Conservation (phyloP, 495 filamentous ascomycete species). For the Viridothelium virens region DNA sequence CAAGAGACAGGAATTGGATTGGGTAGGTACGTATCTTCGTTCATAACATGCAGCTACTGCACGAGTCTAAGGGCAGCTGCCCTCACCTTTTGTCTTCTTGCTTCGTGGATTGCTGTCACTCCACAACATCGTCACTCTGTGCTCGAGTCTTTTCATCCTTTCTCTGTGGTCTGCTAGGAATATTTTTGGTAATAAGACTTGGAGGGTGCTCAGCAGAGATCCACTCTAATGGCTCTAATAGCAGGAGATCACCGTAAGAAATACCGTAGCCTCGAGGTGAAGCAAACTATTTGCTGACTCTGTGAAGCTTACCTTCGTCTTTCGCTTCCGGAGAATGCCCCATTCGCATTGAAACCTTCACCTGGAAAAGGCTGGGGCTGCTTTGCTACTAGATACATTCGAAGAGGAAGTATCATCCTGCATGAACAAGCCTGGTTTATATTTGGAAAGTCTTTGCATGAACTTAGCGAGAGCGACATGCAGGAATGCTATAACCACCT, state of each 20-base stretch:
- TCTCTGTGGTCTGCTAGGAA: too few relatives aligned
- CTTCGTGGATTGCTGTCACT: too few relatives aligned
- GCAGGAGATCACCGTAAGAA: not conserved
- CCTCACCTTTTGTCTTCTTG: too few relatives aligned
- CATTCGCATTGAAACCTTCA: not conserved
- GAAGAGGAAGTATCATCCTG: not conserved
- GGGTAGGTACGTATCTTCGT: too few relatives aligned
- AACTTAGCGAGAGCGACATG: not conserved
- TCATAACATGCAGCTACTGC: too few relatives aligned
- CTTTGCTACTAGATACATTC: not conserved
- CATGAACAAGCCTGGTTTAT: not conserved
- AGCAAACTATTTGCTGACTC: not conserved
- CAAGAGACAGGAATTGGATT: too few relatives aligned
- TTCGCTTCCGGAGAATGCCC: not conserved
- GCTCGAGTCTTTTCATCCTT: too few relatives aligned
- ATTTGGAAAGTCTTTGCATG: not conserved
- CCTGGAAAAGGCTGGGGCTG: constrained; percentile 6
- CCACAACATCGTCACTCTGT: too few relatives aligned
- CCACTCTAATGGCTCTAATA: not conserved
- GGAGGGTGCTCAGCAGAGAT: not conserved
- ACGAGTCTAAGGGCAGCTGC: too few relatives aligned
- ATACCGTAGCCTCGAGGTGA: not conserved
- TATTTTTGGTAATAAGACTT: not conserved
- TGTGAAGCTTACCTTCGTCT: not conserved
- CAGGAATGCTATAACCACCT: not conserved